A percentile compares a stretch with the other conserved stretches of the same genome.
phyloP scores from a whole-genome alignment of 1,139 yeast genomes.

The Magnusiomyces tetraspermus region DNA sequence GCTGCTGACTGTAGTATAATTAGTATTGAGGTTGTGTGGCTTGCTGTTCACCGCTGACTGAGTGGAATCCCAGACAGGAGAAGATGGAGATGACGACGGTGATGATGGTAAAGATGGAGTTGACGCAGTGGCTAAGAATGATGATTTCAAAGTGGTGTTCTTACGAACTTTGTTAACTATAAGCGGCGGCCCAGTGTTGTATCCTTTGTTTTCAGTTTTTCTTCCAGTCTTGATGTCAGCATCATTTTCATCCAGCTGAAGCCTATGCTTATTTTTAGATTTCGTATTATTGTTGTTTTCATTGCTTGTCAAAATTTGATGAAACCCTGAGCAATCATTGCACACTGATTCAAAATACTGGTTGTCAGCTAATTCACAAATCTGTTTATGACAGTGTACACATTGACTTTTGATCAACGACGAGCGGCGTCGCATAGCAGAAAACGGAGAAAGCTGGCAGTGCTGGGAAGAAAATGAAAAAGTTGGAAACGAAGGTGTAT shows the following conservation, averaged over 20 bases:
- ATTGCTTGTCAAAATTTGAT: neutral
- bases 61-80: no score
- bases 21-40: neutral
- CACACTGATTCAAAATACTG: constrained; percentile 9
- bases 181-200: neutral
- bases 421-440: constrained; percentile 10
- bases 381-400: constrained; percentile 8
- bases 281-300: neutral
- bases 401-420: constrained; percentile 7
- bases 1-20: neutral
- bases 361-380: constrained; percentile 7
- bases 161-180: neutral
- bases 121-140: no score
- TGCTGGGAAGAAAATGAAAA: neutral
- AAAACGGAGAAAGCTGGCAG: constrained; percentile 7
- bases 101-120: no score
- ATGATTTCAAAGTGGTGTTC: neutral
- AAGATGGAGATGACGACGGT: no score
- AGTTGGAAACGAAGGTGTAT: no score
- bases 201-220: neutral
- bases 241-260: no score
- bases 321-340: constrained; percentile 9
- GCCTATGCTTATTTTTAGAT: no score
- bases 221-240: no score
- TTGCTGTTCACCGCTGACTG: no score